These are phyloP conservation scores for Dactylellina haptotyla DNA, from an alignment of 2,329 filamentous ascomycete genomes.

Conservation along the genomic window DNA sequence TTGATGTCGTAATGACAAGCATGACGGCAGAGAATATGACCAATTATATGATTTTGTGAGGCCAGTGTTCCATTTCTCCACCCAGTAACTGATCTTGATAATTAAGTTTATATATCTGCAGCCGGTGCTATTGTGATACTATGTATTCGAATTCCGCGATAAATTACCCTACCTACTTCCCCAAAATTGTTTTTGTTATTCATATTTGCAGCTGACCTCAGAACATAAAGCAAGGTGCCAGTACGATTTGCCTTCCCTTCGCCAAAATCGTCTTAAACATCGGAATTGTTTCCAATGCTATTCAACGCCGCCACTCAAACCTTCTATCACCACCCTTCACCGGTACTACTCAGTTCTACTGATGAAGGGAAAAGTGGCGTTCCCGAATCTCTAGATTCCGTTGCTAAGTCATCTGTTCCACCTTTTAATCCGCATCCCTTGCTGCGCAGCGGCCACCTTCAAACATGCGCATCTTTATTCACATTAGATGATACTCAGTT, in stretches of 20 bases:
- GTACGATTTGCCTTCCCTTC: not conserved
- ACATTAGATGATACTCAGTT: conserved; percentile 76
- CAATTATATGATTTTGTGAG: no score
- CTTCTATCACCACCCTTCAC: conserved; percentile 54
- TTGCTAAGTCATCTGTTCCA: conserved; percentile 78
- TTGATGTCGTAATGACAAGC: no score
- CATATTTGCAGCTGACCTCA: no score
- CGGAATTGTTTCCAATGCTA: not conserved
- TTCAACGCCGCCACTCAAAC: conserved; percentile 20
- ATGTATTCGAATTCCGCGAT: no score
- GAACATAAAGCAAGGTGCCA: not conserved
- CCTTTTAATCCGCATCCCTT: conserved; percentile 87
- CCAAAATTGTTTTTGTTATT: no score
- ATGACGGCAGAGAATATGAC: no score
- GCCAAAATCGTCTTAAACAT: not conserved
- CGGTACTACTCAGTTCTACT: conserved; percentile 61
- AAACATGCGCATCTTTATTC: conserved; percentile 85
- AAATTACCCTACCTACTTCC: no score
- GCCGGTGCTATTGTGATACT: no score
- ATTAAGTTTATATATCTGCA: no score
- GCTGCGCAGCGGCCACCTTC: conserved; percentile 94
- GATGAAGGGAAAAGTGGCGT: conserved; percentile 65
- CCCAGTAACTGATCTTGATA: no score
- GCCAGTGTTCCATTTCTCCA: no score
- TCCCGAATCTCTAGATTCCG: conserved; percentile 70